Evolutionary conservation across 768 basidiomycete species (phyloP).

Genomic region (Boletales sp.): DNA sequence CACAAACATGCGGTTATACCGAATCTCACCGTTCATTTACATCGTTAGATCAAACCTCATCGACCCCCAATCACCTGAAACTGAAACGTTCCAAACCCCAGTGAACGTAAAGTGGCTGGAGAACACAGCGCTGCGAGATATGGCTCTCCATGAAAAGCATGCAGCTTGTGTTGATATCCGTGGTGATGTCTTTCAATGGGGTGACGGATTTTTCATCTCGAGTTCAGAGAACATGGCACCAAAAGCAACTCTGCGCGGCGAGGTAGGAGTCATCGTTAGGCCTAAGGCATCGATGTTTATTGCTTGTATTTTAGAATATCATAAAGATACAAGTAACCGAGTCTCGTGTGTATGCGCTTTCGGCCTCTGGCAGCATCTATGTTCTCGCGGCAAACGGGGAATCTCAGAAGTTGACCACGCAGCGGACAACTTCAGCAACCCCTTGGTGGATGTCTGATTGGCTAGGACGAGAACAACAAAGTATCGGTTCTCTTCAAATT

Average conservation of each 20-base stretch:
- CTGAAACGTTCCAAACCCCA: constrained; percentile 47
- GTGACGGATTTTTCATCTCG: constrained; percentile 53
- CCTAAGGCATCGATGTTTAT: background rate
- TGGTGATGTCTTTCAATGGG: constrained; percentile 87
- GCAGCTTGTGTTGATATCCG: constrained; percentile 75
- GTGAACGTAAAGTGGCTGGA: constrained; percentile 55
- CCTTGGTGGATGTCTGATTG: constrained; percentile 63
- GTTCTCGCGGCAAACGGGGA: constrained; percentile 52
- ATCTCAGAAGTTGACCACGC: constrained; percentile 42
- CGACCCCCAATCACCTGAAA: constrained; percentile 35
- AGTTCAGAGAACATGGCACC: constrained; percentile 35
- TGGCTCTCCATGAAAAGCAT: constrained; percentile 61
- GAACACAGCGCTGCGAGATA: constrained; percentile 67
- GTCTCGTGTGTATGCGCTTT: constrained; percentile 71
- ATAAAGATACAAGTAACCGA: constrained; percentile 56
- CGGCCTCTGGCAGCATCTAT: constrained; percentile 72
- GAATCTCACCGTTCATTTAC: background rate
- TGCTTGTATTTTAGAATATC: constrained; percentile 53
- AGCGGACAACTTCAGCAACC: constrained; percentile 41
- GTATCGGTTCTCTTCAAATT: constrained; percentile 60
- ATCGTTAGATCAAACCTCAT: constrained; percentile 44
- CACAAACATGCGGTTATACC: background rate
- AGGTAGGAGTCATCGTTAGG: constrained; percentile 38
- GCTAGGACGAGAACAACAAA: constrained; percentile 49
- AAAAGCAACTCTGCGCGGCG: constrained; percentile 56